These are phyloP conservation scores for Breynia disticha DNA, from an alignment of 441 rosid species.

Conservation along the genomic window DNA sequence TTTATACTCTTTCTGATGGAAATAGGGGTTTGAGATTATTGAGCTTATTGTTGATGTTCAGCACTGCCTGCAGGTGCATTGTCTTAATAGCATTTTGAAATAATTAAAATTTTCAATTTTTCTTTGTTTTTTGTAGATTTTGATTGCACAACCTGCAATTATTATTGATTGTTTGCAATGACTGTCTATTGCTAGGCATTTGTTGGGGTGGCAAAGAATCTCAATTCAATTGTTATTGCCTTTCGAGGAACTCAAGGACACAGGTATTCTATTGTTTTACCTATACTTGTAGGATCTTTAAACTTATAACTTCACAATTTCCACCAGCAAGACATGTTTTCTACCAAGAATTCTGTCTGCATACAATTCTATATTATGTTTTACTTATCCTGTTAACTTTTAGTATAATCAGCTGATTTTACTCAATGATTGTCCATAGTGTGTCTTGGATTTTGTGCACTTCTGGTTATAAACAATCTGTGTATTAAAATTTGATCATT, in stretches of 20 bases:
- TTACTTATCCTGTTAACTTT: too few species aligned
- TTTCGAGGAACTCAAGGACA: constrained; percentile 92
- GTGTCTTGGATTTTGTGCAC: too few species aligned
- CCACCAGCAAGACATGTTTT: too few species aligned
- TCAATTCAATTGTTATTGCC: constrained; percentile 76
- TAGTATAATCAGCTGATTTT: too few species aligned
- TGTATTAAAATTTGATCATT: too few species aligned
- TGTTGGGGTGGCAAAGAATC: constrained; percentile 84
- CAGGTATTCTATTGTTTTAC: constrained; percentile 31
- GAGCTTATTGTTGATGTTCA: constrained; percentile 71
- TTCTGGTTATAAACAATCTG: too few species aligned
- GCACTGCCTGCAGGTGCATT: constrained; percentile 72
- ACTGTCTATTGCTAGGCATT: constrained; percentile 40
- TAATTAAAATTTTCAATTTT: background rate
- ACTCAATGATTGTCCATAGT: too few species aligned
- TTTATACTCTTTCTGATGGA: constrained; percentile 15
- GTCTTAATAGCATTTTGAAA: constrained; percentile 3
- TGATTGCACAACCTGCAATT: background rate
- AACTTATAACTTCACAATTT: too few species aligned
- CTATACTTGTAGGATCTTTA: too few species aligned
- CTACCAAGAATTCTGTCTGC: too few species aligned
- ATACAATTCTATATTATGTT: too few species aligned
- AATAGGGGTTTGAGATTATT: constrained; percentile 79
- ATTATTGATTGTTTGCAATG: background rate
- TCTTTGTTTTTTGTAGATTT: background rate